A percentile compares a stretch with the other conserved stretches of the same genome.
Conservation (phyloP, 192 early-diverging fungal genomes). For the Spinellus fusiger region DNA sequence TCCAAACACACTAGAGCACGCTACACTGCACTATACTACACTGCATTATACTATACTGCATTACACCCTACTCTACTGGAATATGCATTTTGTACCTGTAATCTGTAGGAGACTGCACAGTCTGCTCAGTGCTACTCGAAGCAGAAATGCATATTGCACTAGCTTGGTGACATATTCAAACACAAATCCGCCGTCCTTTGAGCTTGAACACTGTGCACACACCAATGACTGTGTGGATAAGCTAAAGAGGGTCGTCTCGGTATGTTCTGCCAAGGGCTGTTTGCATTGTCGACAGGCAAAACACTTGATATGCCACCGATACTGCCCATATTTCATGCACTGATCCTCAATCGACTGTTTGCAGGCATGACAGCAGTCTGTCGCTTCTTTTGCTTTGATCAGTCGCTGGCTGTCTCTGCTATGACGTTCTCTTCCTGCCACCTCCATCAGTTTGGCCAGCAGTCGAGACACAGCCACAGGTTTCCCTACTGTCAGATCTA, state of each 20-base stretch:
- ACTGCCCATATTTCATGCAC: conserved; percentile 62
- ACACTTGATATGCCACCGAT: conserved; percentile 81
- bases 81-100: conserved; percentile 19
- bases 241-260: conserved; percentile 13
- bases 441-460: conserved; percentile 71
- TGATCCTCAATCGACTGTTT: conserved; percentile 80
- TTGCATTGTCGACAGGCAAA: conserved; percentile 68
- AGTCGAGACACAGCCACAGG: conserved; percentile 56
- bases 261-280: conserved; percentile 28
- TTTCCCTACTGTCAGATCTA: conserved; percentile 57
- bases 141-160: conserved; percentile 85
- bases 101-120: conserved; percentile 65
- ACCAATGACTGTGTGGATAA: neutral
- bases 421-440: conserved; percentile 38
- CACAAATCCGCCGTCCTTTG: conserved; percentile 24
- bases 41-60: too few relatives aligned
- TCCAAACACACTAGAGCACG: too few relatives aligned
- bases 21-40: too few relatives aligned
- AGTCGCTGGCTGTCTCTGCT: conserved; percentile 16
- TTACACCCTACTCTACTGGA: too few relatives aligned
- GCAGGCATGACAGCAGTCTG: conserved; percentile 80
- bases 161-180: conserved; percentile 79
- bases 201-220: conserved; percentile 9
- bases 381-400: conserved; percentile 30
- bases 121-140: conserved; percentile 77